Evolutionary conservation across 768 basidiomycete genomes (phyloP).

Genomic region (Suillus tomentosus): DNA sequence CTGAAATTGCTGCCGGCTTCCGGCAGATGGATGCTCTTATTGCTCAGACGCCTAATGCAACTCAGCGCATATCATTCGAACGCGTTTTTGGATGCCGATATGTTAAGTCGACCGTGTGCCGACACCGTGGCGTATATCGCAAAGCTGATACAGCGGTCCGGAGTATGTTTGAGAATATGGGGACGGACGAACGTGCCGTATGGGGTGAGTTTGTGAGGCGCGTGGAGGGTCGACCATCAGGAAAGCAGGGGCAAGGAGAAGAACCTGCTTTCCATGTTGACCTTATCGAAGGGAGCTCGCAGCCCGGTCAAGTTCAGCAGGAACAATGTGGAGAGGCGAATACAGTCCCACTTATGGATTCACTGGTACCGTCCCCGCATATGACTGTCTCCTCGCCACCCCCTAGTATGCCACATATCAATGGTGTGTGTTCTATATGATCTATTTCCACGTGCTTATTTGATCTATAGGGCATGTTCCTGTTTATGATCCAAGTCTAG

Average conservation of each 20-base stretch:
- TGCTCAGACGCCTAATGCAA: conserved; percentile 43
- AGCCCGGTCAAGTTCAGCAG: conserved; percentile 13
- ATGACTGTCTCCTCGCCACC: conserved; percentile 4
- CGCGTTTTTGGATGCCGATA: conserved; percentile 71
- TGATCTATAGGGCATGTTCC: conserved; percentile 14
- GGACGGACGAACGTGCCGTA: conserved; percentile 54
- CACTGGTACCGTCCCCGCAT: not conserved
- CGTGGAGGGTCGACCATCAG: conserved; percentile 51
- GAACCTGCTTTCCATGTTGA: conserved; percentile 26
- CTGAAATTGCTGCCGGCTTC: conserved; percentile 64
- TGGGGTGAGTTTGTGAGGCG: conserved; percentile 72
- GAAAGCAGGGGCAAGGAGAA: conserved; percentile 28
- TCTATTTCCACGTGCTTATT: not conserved
- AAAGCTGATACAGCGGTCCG: conserved; percentile 51
- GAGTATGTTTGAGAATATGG: conserved; percentile 55
- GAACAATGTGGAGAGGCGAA: conserved; percentile 23
- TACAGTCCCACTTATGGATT: conserved; percentile 16
- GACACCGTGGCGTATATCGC: conserved; percentile 69
- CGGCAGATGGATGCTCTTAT: conserved; percentile 46
- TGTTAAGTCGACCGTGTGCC: conserved; percentile 73
- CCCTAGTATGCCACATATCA: conserved; percentile 10
- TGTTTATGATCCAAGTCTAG: conserved; percentile 11
- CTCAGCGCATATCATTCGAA: conserved; percentile 69
- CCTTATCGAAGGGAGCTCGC: conserved; percentile 9
- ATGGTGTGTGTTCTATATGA: conserved; percentile 16